phyloP scores from a whole-genome alignment of 2,329 filamentous ascomycete species.

The Calonectria montana region DNA sequence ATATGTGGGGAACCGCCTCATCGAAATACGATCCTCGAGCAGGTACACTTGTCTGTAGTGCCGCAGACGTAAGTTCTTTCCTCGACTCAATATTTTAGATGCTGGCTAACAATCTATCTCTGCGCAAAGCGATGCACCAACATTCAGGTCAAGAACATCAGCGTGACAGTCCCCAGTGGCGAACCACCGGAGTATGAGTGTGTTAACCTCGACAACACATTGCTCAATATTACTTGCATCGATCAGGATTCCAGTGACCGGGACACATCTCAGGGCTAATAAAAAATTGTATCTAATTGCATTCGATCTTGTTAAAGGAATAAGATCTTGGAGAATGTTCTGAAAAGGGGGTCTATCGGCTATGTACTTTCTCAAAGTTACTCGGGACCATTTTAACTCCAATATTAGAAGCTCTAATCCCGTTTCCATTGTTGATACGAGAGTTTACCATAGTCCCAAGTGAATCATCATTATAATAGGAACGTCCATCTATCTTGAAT shows the following conservation, averaged over 20 bases:
- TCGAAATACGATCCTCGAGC: constrained; percentile 44
- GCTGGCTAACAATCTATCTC: neutral
- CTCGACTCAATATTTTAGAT: accelerated
- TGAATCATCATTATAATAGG: too few species aligned
- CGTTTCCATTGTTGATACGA: too few species aligned
- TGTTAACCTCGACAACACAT: constrained; percentile 28
- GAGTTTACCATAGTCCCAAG: too few species aligned
- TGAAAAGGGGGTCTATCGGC: too few species aligned
- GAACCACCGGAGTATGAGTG: constrained; percentile 39
- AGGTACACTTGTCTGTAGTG: constrained; percentile 45
- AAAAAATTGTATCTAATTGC: too few species aligned
- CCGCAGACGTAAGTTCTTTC: constrained; percentile 37
- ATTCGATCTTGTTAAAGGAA: neutral
- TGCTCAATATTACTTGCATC: constrained; percentile 35
- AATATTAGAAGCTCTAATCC: too few species aligned
- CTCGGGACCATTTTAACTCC: neutral
- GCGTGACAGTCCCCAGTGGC: constrained; percentile 36
- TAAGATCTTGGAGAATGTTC: neutral
- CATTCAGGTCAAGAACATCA: constrained; percentile 37
- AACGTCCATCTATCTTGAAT: too few species aligned
- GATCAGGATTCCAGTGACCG: constrained; percentile 13
- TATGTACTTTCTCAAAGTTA: neutral
- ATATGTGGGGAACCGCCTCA: constrained; percentile 45
- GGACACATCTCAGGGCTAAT: constrained; percentile 32
- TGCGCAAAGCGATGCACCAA: constrained; percentile 36